A percentile compares a stretch with the other conserved stretches of the same genome.
Conservation (phyloP, 2,329 filamentous ascomycete species). For the Sclerotiophoma versabilis region DNA sequence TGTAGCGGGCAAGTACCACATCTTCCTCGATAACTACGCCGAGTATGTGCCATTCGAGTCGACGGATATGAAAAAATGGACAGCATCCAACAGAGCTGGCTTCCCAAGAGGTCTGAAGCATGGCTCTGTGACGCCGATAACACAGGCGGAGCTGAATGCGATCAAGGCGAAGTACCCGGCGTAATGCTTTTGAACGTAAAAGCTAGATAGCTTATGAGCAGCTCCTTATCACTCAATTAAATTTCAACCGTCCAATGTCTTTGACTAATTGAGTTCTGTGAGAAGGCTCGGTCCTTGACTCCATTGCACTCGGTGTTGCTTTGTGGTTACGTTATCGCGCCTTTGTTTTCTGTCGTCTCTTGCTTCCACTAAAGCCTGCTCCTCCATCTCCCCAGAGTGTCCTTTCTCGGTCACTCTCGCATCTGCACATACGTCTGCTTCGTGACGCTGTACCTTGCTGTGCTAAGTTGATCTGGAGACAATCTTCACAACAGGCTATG, state of each 20-base stretch:
- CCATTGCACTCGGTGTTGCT: not conserved
- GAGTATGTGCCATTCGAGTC: conserved; percentile 17
- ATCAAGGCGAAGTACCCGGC: conserved; percentile 5
- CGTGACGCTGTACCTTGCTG: not conserved
- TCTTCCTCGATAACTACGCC: conserved; percentile 15
- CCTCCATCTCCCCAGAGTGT: conserved; percentile 26
- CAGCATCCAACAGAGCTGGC: conserved; percentile 2
- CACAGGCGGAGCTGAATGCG: conserved; percentile 15
- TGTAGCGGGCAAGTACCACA: conserved; percentile 9
- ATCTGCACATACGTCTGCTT: conserved; percentile 24
- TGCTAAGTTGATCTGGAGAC: conserved; percentile 8
- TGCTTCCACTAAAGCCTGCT: conserved; percentile 9
- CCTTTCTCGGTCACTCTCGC: conserved; percentile 28
- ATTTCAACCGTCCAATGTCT: no score
- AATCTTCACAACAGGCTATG: conserved; percentile 27
- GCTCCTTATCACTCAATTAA: no score
- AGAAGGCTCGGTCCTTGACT: not conserved
- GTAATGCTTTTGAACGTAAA: not conserved
- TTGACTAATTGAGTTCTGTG: not conserved
- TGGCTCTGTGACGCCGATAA: conserved; percentile 13
- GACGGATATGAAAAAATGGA: conserved; percentile 10
- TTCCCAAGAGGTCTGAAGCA: conserved; percentile 19
- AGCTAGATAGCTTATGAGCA: no score
- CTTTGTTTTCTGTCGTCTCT: not conserved
- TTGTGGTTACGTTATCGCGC: not conserved